Conservation (phyloP, 139 green algal species). For the Chlamydomonas schloesseri region DNA sequence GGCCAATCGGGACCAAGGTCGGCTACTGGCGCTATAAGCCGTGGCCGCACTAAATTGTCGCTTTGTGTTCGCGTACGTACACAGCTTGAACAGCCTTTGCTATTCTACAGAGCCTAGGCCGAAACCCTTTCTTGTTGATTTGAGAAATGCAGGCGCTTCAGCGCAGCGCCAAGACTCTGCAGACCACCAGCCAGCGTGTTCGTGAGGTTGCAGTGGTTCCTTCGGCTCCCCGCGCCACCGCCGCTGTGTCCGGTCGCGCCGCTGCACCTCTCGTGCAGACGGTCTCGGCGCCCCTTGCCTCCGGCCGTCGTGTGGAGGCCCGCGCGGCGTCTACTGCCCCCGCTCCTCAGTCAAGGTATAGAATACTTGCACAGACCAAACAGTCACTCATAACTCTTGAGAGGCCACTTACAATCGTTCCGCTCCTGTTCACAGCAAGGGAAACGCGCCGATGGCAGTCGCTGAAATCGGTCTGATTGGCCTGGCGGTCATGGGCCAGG, state of each 20-base stretch:
- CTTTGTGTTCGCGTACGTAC: too few relatives aligned
- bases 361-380: background rate
- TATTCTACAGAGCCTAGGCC: too few relatives aligned
- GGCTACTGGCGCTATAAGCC: too few relatives aligned
- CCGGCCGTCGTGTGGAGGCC: background rate
- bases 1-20: too few relatives aligned
- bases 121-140: too few relatives aligned
- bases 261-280: background rate
- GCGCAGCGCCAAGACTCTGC: background rate
- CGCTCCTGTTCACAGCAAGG: too few relatives aligned
- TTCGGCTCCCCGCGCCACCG: background rate
- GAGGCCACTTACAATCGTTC: background rate
- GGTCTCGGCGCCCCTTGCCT: too few relatives aligned
- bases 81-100: too few relatives aligned
- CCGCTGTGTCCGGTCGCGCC: background rate
- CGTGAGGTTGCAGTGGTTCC: background rate
- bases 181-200: background rate
- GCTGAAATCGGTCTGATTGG: slow-evolving; percentile 93
- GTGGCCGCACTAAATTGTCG: too few relatives aligned
- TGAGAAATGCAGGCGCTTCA: background rate
- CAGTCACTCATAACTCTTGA: background rate
- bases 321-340: background rate
- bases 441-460: slow-evolving; percentile 19
- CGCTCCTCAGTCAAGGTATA: background rate
- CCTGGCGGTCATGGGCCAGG: slow-evolving; percentile 99